Evolutionary conservation across 257 asterid genomes (phyloP).

Genomic region (Rehmannia glutinosa): DNA sequence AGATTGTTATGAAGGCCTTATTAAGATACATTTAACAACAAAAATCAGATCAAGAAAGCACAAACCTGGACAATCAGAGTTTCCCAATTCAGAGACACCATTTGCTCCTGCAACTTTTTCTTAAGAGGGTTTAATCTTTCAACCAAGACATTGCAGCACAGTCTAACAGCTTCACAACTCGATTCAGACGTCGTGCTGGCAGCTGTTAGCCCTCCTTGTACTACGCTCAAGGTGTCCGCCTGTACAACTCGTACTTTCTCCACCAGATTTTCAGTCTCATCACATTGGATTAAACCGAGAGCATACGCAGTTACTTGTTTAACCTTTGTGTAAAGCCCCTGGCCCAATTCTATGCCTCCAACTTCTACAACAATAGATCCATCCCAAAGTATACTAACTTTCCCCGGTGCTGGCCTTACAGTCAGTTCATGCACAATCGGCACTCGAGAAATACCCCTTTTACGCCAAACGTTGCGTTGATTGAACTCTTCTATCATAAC

Average conservation of each 20-base stretch:
- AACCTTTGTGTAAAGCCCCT: slow-evolving; percentile 83
- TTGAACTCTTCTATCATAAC: slow-evolving; percentile 38
- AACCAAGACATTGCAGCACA: slow-evolving; percentile 59
- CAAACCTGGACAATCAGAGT: slow-evolving; percentile 52
- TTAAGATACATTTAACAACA: not conserved
- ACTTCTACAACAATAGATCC: slow-evolving; percentile 77
- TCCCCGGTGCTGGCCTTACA: slow-evolving; percentile 50
- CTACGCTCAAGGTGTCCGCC: slow-evolving; percentile 59
- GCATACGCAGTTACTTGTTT: slow-evolving; percentile 62
- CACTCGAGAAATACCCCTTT: slow-evolving; percentile 69
- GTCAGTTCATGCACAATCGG: slow-evolving; percentile 38
- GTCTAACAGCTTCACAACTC: slow-evolving; percentile 69
- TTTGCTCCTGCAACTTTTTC: slow-evolving; percentile 44
- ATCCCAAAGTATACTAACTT: slow-evolving; percentile 65
- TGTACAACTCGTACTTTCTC: slow-evolving; percentile 68
- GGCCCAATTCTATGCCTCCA: slow-evolving; percentile 80
- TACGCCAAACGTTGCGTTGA: slow-evolving; percentile 36
- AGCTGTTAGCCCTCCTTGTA: slow-evolving; percentile 64
- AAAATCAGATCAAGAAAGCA: slow-evolving; percentile 10
- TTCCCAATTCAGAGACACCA: slow-evolving; percentile 51
- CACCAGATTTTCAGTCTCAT: slow-evolving; percentile 28
- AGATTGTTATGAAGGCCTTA: too few relatives aligned
- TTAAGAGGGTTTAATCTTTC: slow-evolving; percentile 49
- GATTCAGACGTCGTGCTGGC: slow-evolving; percentile 85
- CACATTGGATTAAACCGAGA: slow-evolving; percentile 47